Conservation (phyloP, 2,329 filamentous ascomycete species). For the Ciborinia camelliae region DNA sequence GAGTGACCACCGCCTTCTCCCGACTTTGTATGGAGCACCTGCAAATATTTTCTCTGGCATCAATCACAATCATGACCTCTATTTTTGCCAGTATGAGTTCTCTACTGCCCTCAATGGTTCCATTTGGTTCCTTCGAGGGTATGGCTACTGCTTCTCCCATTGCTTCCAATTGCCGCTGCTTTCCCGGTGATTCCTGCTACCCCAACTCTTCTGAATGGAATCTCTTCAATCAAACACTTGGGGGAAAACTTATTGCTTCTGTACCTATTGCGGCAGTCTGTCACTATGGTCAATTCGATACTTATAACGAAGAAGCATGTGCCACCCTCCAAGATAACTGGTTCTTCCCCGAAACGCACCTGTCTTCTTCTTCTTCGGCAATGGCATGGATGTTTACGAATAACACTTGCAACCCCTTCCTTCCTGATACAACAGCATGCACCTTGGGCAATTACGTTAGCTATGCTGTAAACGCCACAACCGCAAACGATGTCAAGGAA, state of each 20-base stretch:
- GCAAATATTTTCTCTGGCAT: too few species aligned
- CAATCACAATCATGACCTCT: too few species aligned
- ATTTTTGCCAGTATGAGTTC: too few species aligned
- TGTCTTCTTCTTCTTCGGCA: neutral
- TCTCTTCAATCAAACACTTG: too few species aligned
- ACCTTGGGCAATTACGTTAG: constrained; percentile 25
- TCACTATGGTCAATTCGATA: constrained; percentile 10
- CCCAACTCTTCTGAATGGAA: too few species aligned
- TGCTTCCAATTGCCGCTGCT: too few species aligned
- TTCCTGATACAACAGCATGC: constrained; percentile 25
- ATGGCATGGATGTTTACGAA: constrained; percentile 13
- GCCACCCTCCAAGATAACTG: constrained; percentile 16
- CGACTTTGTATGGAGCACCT: too few species aligned
- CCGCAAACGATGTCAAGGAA: constrained; percentile 25
- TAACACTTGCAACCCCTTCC: constrained; percentile 4
- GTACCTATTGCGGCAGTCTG: constrained; percentile 21
- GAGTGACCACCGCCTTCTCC: too few species aligned
- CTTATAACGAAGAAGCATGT: constrained; percentile 20
- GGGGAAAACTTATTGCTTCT: constrained; percentile 23
- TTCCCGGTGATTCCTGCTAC: too few species aligned
- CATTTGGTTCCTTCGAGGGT: too few species aligned
- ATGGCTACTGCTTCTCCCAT: too few species aligned
- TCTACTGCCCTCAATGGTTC: too few species aligned
- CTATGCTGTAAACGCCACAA: constrained; percentile 30
- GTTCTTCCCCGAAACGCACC: constrained; percentile 14